Evolutionary conservation across 208 protist genomes (phyloP).

Genomic region (Wallacemonas sp.): DNA sequence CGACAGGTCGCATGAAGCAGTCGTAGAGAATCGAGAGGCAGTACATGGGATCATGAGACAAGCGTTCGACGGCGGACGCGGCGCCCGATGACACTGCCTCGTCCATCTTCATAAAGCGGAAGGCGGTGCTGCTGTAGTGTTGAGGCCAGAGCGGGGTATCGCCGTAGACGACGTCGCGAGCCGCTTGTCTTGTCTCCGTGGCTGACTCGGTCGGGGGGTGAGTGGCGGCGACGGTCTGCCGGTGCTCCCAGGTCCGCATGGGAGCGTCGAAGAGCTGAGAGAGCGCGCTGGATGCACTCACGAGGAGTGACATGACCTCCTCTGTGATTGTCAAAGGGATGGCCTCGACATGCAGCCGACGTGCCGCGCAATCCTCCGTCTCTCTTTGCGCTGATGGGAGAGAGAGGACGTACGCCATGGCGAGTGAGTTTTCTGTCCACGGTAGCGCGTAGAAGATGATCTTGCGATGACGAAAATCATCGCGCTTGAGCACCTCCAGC

Average conservation of each 20-base stretch:
- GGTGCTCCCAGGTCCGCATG: conserved; percentile 19
- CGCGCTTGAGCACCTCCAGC: conserved; percentile 23
- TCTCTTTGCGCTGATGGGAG: not conserved
- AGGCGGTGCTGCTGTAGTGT: conserved; percentile 49
- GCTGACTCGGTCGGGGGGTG: not conserved
- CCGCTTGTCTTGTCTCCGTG: not conserved
- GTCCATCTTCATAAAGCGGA: conserved; percentile 34
- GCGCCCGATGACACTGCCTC: too few relatives aligned
- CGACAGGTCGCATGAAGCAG: conserved; percentile 35
- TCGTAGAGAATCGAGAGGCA: conserved; percentile 46
- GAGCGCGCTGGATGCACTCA: conserved; percentile 29
- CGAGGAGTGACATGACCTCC: conserved; percentile 12
- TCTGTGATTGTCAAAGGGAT: conserved; percentile 3
- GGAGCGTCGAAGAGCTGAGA: conserved; percentile 30
- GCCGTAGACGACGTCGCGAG: conserved; percentile 38
- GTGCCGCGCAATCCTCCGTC: not conserved
- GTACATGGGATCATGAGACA: conserved; percentile 24
- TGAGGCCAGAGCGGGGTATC: conserved; percentile 65
- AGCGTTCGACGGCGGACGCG: conserved; percentile 2
- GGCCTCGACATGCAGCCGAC: conserved; percentile 13
- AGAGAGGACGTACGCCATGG: conserved; percentile 36
- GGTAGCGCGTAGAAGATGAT: conserved; percentile 53
- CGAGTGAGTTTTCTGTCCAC: conserved; percentile 45
- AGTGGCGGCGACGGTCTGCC: not conserved
- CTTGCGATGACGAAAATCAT: conserved; percentile 28